phyloP scores from a whole-genome alignment of 192 early-diverging fungal species.

The Funneliformis geosporum region DNA sequence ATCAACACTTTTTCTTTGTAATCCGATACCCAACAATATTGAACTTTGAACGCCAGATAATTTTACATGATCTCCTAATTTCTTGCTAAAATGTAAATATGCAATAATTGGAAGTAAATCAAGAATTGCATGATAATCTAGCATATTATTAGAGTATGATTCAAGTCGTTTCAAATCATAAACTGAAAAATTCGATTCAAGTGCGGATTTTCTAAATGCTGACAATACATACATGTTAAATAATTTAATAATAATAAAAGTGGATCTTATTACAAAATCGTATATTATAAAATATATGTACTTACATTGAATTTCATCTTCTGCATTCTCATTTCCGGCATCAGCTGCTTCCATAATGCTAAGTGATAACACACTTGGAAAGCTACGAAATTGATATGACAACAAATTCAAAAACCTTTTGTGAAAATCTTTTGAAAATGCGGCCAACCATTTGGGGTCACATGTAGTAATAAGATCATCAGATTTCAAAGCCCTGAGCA shows the following conservation, averaged over 20 bases:
- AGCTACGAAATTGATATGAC: conserved; percentile 85
- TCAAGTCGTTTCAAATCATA: conserved; percentile 96
- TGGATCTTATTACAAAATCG: neutral
- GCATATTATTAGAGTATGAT: conserved; percentile 91
- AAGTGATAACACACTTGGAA: conserved; percentile 78
- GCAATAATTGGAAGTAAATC: conserved; percentile 88
- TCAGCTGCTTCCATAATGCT: conserved; percentile 80
- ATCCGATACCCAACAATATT: conserved; percentile 82
- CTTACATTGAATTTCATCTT: conserved; percentile 13
- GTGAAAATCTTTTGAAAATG: conserved; percentile 91
- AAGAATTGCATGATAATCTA: conserved; percentile 97
- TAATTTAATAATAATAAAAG: neutral
- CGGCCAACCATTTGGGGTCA: conserved; percentile 76
- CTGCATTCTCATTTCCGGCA: conserved; percentile 43
- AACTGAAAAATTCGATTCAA: conserved; percentile 60
- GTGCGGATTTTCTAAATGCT: conserved; percentile 35
- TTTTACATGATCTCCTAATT: conserved; percentile 59
- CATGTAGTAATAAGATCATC: conserved; percentile 49
- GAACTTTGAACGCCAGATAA: conserved; percentile 87
- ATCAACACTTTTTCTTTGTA: conserved; percentile 92
- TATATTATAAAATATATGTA: neutral
- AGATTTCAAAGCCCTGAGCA: conserved; percentile 79
- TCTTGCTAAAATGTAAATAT: conserved; percentile 73
- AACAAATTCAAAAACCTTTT: conserved; percentile 86
- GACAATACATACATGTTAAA: neutral